A percentile compares a stretch with the other conserved stretches of the same genome.
Conservation (phyloP, 257 asterid genomes). For the Solanum chmielewskii region DNA sequence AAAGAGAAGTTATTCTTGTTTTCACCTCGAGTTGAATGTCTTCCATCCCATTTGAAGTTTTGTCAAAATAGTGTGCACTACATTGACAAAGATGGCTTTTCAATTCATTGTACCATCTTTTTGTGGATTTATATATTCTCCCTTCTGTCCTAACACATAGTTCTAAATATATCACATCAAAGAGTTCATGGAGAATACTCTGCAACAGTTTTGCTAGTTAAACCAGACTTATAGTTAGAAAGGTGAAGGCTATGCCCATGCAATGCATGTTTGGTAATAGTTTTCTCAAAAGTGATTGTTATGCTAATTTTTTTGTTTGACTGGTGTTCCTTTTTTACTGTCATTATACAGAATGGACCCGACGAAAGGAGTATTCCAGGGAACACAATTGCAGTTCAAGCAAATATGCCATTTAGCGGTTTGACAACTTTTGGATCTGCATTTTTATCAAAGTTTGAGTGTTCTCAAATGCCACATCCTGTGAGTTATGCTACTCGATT, state of each 20-base stretch:
- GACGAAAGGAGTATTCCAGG: constrained; percentile 98
- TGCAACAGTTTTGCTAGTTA: background rate
- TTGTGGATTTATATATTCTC: background rate
- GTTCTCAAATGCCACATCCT: constrained; percentile 50
- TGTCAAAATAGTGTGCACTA: background rate
- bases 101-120: background rate
- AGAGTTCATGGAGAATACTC: background rate
- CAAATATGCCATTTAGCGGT: constrained; percentile 93
- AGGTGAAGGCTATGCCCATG: background rate
- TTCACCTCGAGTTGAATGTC: background rate
- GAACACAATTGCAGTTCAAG: constrained; percentile 92
- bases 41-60: background rate
- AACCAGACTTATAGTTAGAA: background rate
- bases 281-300: background rate
- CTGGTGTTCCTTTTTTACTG: background rate
- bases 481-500: constrained; percentile 7
- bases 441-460: constrained; percentile 42
- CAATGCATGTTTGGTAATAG: background rate
- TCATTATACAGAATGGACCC: constrained; percentile 67
- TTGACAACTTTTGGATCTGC: constrained; percentile 65
- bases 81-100: background rate
- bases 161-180: background rate
- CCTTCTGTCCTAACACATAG: background rate
- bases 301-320: background rate
- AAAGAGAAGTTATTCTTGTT: background rate